phyloP scores from a whole-genome alignment of 1,284 basidiomycete genomes.

The Sanghuangporus sanghuang region DNA sequence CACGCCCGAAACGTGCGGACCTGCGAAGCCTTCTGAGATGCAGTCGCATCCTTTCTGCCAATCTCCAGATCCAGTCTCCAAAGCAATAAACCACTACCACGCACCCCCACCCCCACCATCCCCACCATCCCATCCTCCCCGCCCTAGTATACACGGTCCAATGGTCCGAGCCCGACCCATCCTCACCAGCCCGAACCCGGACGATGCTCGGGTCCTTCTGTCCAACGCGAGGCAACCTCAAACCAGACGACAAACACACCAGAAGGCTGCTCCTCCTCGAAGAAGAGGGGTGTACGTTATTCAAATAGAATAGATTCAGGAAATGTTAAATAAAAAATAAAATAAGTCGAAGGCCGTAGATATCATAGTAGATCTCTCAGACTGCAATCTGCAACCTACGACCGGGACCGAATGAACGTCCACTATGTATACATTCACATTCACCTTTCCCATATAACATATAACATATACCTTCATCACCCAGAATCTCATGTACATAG shows the following conservation, averaged over 20 bases:
- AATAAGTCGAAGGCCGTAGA: background rate
- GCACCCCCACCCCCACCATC: background rate
- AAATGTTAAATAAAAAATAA: background rate
- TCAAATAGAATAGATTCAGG: background rate
- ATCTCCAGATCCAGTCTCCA: background rate
- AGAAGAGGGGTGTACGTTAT: background rate
- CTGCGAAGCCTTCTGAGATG: background rate
- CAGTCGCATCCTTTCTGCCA: background rate
- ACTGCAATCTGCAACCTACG: too few relatives aligned
- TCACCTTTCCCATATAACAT: too few relatives aligned
- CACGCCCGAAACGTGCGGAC: background rate
- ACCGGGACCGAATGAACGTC: too few relatives aligned
- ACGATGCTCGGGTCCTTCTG: constrained; percentile 1
- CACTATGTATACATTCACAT: too few relatives aligned
- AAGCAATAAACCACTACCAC: background rate
- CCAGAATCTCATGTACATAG: too few relatives aligned
- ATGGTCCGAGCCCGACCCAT: background rate
- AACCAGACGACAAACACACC: constrained; percentile 5
- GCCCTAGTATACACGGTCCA: constrained; percentile 1
- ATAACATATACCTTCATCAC: too few relatives aligned
- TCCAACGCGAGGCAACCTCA: constrained; percentile 8
- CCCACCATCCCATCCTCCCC: background rate
- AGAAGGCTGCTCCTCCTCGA: background rate
- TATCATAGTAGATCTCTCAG: too few relatives aligned
- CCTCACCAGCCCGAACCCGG: background rate